These are phyloP conservation scores for Stephanodiscus triporus DNA, from an alignment of 108 stramenopile genomes.

Conservation along the genomic window DNA sequence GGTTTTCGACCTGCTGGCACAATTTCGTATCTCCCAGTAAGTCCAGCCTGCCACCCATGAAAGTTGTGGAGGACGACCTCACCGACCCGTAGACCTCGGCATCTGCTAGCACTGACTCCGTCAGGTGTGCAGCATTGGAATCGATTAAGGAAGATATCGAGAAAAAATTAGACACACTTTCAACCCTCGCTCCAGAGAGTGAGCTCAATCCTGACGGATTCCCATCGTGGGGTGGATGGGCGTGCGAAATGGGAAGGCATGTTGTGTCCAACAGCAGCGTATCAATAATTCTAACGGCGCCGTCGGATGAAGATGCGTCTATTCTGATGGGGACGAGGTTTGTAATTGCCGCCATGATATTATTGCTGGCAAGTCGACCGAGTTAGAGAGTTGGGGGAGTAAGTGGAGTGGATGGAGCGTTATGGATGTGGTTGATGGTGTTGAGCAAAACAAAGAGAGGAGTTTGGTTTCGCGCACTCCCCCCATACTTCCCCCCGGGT, in stretches of 20 bases:
- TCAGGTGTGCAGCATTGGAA: slow-evolving; percentile 59
- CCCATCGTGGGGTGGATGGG: slow-evolving; percentile 33
- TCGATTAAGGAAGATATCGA: slow-evolving; percentile 47
- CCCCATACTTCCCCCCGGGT: too few relatives aligned
- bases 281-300: slow-evolving; percentile 59
- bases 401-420: too few relatives aligned
- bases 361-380: background rate
- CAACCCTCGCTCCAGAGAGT: background rate
- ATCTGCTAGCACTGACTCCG: slow-evolving; percentile 67
- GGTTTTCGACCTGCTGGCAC: slow-evolving; percentile 48
- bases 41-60: slow-evolving; percentile 69
- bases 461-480: too few relatives aligned
- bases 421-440: too few relatives aligned
- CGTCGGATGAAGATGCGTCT: slow-evolving; percentile 41
- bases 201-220: slow-evolving; percentile 1
- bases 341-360: slow-evolving; percentile 29
- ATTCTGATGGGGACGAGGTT: slow-evolving; percentile 49
- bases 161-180: background rate
- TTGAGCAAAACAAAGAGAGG: too few relatives aligned
- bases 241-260: slow-evolving; percentile 63
- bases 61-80: slow-evolving; percentile 64
- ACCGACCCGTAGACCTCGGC: slow-evolving; percentile 74
- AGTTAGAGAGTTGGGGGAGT: too few relatives aligned
- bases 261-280: slow-evolving; percentile 70
- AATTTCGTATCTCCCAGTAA: slow-evolving; percentile 54